Evolutionary conservation across 192 early-diverging fungal species (phyloP).

Genomic region (Dissophora ornata): DNA sequence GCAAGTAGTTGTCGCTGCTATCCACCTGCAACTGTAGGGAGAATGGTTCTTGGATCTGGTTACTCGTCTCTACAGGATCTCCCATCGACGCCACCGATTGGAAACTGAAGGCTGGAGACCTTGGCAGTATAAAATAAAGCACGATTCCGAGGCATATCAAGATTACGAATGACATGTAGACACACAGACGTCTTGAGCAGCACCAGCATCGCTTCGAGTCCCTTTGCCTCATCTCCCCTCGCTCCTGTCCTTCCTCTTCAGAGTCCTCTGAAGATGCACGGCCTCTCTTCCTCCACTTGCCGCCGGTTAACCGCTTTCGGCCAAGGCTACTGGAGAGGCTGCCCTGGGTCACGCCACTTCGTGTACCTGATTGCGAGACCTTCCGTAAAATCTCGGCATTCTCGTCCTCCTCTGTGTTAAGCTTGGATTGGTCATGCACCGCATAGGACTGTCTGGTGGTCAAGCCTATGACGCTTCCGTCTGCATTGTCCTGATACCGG

Average conservation of each 20-base stretch:
- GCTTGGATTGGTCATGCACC: conserved; percentile 3
- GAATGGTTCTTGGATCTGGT: conserved; percentile 29
- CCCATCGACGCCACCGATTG: conserved; percentile 23
- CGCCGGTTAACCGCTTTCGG: not conserved
- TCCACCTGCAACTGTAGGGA: conserved; percentile 38
- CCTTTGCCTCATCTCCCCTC: conserved; percentile 12
- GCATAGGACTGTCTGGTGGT: not conserved
- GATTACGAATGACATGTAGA: conserved; percentile 34
- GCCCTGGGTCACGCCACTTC: not conserved
- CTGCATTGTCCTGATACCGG: not conserved
- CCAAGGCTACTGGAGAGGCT: conserved; percentile 1
- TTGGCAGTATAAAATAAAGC: conserved; percentile 40
- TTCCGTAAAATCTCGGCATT: conserved; percentile 22
- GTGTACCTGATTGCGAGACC: conserved; percentile 1
- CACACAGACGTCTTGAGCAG: conserved; percentile 33
- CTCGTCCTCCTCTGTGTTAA: conserved; percentile 24
- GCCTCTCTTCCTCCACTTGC: conserved; percentile 2
- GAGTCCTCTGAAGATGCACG: conserved; percentile 4
- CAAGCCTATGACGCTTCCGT: not conserved
- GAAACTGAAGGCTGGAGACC: conserved; percentile 28
- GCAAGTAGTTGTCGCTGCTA: conserved; percentile 34
- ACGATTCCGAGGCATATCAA: conserved; percentile 8
- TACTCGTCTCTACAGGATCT: conserved; percentile 13
- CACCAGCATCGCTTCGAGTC: conserved; percentile 42
- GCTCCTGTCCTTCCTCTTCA: conserved; percentile 49